Evolutionary conservation across 2,329 filamentous ascomycete species (phyloP).

Genomic region (Fusarium paranaense): DNA sequence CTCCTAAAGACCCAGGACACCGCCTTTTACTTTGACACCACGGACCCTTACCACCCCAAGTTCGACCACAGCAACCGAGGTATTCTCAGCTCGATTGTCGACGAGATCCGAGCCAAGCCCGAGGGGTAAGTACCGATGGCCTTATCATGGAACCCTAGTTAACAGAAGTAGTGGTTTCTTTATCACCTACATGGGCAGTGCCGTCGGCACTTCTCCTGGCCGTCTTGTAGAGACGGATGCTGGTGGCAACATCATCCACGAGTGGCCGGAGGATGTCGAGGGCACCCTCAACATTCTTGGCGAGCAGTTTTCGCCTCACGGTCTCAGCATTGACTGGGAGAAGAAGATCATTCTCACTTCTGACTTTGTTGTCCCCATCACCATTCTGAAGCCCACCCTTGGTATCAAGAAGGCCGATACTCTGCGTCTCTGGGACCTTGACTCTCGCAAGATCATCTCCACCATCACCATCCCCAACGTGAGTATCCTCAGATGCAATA

Average conservation of each 20-base stretch:
- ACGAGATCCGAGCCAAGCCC: conserved; percentile 73
- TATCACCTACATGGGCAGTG: conserved; percentile 72
- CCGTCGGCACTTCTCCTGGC: conserved; percentile 67
- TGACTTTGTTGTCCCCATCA: conserved; percentile 72
- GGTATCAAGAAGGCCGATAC: conserved; percentile 68
- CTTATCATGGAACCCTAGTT: background rate
- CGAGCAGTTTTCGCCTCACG: conserved; percentile 72
- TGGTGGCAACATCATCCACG: conserved; percentile 69
- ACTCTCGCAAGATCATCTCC: conserved; percentile 64
- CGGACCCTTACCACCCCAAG: conserved; percentile 67
- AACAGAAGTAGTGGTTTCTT: conserved; percentile 60
- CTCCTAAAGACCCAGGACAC: conserved; percentile 72
- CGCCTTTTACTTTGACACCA: conserved; percentile 71
- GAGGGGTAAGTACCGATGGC: conserved; percentile 55
- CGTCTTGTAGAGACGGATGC: conserved; percentile 71
- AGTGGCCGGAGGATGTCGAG: conserved; percentile 69
- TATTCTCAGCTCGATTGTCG: conserved; percentile 68
- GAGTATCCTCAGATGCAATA: conserved; percentile 19
- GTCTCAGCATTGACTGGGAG: conserved; percentile 67
- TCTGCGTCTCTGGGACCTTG: conserved; percentile 69
- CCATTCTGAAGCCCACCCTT: conserved; percentile 68
- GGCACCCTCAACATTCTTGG: conserved; percentile 67
- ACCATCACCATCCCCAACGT: conserved; percentile 71
- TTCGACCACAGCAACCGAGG: conserved; percentile 71
- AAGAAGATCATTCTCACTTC: conserved; percentile 70